Percentiles rank a stretch among this genome's conserved stretches.
Conservation (phyloP, 331 rosid genomes). For the Arachis monticola region DNA sequence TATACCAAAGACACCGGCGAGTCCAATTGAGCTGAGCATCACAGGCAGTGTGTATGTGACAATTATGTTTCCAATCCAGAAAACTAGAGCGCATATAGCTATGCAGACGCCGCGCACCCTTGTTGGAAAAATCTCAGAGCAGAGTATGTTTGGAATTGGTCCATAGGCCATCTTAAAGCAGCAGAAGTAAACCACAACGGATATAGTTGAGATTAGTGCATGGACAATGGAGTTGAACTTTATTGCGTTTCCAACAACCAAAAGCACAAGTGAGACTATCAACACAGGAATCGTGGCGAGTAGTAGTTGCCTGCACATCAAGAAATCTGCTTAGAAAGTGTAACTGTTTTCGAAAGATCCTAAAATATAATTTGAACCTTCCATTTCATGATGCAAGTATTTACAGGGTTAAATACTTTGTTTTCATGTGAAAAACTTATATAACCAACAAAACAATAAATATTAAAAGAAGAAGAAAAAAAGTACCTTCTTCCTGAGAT, state of each 20-base stretch:
- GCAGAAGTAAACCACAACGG: slow-evolving; percentile 80
- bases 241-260: too few species aligned
- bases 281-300: slow-evolving; percentile 75
- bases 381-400: too few species aligned
- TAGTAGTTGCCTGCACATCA: slow-evolving; percentile 63
- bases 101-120: slow-evolving; percentile 88
- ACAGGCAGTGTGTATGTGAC: too few species aligned
- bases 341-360: too few species aligned
- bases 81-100: too few species aligned
- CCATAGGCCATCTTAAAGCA: slow-evolving; percentile 90
- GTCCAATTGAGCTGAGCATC: too few species aligned
- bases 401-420: too few species aligned
- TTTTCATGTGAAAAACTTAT: neutral
- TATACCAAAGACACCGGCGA: too few species aligned
- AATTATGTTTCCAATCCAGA: too few species aligned
- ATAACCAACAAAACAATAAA: slow-evolving; percentile 5
- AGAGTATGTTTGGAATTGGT: slow-evolving; percentile 88
- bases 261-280: slow-evolving; percentile 44
- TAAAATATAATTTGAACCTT: too few species aligned
- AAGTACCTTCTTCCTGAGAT: slow-evolving; percentile 82
- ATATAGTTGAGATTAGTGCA: slow-evolving; percentile 73
- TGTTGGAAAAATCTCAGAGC: slow-evolving; percentile 92
- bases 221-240: slow-evolving; percentile 67
- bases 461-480: slow-evolving; percentile 23
- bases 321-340: neutral